Conservation (phyloP, 2,329 filamentous ascomycete genomes). For the Colletotrichum spinosum region DNA sequence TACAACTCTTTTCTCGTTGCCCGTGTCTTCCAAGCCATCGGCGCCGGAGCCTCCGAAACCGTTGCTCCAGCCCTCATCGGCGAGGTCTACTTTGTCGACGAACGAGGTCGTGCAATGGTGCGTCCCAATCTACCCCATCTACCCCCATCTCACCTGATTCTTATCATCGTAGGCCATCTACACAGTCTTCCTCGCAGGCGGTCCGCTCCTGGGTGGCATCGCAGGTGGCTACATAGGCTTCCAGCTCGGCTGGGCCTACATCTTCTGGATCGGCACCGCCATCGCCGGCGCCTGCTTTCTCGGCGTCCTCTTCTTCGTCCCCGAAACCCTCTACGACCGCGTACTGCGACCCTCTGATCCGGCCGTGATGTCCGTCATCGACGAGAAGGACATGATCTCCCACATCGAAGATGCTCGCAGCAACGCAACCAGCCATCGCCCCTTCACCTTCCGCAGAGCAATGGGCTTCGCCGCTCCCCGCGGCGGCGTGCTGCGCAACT, state of each 20-base stretch:
- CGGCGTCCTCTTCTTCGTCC: slow-evolving; percentile 45
- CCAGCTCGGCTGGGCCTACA: slow-evolving; percentile 46
- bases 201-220: slow-evolving; percentile 49
- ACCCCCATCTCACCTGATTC: too few species aligned
- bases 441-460: slow-evolving; percentile 29
- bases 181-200: slow-evolving; percentile 46
- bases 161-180: slow-evolving; percentile 42
- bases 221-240: slow-evolving; percentile 50
- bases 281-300: slow-evolving; percentile 43
- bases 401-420: slow-evolving; percentile 20
- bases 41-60: slow-evolving; percentile 49
- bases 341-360: not conserved
- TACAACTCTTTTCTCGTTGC: slow-evolving; percentile 45
- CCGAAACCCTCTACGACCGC: slow-evolving; percentile 49
- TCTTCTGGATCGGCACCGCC: slow-evolving; percentile 47
- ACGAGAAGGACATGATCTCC: slow-evolving; percentile 21
- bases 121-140: not conserved
- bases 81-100: slow-evolving; percentile 50
- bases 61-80: slow-evolving; percentile 48
- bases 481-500: slow-evolving; percentile 38
- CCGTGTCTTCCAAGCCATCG: slow-evolving; percentile 48
- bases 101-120: slow-evolving; percentile 49
- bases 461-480: slow-evolving; percentile 40
- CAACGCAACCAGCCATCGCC: not conserved
- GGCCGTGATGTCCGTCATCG: not conserved